Conservation (phyloP, 345 rosid species). For the Eutrema yunnanense region DNA sequence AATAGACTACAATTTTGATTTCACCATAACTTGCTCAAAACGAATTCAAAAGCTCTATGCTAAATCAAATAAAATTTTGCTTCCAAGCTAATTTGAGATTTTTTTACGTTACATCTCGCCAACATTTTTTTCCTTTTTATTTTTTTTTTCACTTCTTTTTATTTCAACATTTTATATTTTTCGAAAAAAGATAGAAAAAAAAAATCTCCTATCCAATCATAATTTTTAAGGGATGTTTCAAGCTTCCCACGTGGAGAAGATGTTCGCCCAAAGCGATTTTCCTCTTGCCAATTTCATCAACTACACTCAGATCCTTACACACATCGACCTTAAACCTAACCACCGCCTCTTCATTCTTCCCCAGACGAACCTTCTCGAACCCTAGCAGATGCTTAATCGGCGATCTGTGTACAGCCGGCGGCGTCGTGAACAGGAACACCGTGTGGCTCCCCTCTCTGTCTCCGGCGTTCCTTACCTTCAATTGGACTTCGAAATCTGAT, state of each 20-base stretch:
- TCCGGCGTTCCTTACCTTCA: slow-evolving; percentile 52
- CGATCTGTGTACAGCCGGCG: slow-evolving; percentile 62
- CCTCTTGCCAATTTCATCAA: slow-evolving; percentile 57
- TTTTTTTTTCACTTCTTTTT: too few relatives aligned
- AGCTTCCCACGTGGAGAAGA: slow-evolving; percentile 65
- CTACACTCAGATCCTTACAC: slow-evolving; percentile 75
- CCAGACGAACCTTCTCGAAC: slow-evolving; percentile 60
- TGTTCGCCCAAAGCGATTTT: slow-evolving; percentile 63
- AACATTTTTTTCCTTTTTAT: too few relatives aligned
- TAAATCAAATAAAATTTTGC: too few relatives aligned
- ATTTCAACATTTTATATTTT: too few relatives aligned
- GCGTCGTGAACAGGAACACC: slow-evolving; percentile 62
- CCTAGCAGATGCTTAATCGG: slow-evolving; percentile 64
- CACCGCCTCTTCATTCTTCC: slow-evolving; percentile 21
- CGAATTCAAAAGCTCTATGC: too few relatives aligned
- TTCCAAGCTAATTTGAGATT: too few relatives aligned
- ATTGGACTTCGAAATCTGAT: slow-evolving; percentile 38
- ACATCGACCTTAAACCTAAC: slow-evolving; percentile 57
- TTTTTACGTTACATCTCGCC: too few relatives aligned
- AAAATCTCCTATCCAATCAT: too few relatives aligned
- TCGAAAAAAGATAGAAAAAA: too few relatives aligned
- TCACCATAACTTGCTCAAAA: too few relatives aligned
- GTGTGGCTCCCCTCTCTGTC: slow-evolving; percentile 54
- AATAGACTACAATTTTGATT: too few relatives aligned
- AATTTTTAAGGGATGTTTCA: slow-evolving; percentile 36